Evolutionary conservation across 2,329 filamentous ascomycete genomes (phyloP).

Genomic region (Dactylellina sp.): DNA sequence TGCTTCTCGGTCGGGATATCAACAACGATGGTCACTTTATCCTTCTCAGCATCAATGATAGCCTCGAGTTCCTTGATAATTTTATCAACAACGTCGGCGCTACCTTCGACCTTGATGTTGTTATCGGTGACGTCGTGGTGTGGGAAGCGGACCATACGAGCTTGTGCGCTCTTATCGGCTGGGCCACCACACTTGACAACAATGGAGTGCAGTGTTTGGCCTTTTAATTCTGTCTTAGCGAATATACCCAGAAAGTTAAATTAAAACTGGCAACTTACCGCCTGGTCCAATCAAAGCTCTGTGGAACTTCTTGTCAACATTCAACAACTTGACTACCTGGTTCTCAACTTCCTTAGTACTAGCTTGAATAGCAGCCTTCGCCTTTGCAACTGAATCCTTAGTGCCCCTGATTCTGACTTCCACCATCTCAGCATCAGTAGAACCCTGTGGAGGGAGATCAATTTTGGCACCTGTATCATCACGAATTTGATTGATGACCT

Average conservation of each 20-base stretch:
- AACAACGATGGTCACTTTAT: slow-evolving; percentile 79
- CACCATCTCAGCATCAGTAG: slow-evolving; percentile 66
- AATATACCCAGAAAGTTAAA: neutral
- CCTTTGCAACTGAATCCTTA: slow-evolving; percentile 87
- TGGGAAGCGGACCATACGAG: slow-evolving; percentile 93
- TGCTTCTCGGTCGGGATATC: slow-evolving; percentile 93
- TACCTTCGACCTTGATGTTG: slow-evolving; percentile 88
- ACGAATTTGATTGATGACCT: slow-evolving; percentile 89
- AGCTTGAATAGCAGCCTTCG: slow-evolving; percentile 83
- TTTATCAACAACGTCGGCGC: slow-evolving; percentile 84
- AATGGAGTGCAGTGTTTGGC: slow-evolving; percentile 80
- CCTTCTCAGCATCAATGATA: slow-evolving; percentile 85
- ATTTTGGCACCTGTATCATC: slow-evolving; percentile 87
- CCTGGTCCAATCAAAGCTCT: slow-evolving; percentile 86
- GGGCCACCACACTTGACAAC: slow-evolving; percentile 89
- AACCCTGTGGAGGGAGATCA: slow-evolving; percentile 75
- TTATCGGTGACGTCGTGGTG: slow-evolving; percentile 85
- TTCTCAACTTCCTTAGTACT: slow-evolving; percentile 89
- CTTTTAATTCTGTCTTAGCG: slow-evolving; percentile 35
- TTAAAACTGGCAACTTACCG: slow-evolving; percentile 72
- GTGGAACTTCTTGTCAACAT: slow-evolving; percentile 95
- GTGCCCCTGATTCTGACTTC: slow-evolving; percentile 94
- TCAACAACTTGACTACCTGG: slow-evolving; percentile 85
- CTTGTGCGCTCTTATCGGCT: slow-evolving; percentile 82
- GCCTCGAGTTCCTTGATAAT: slow-evolving; percentile 84